phyloP scores from a whole-genome alignment of 2,329 filamentous ascomycete genomes.

The Aspergillus nomiae region DNA sequence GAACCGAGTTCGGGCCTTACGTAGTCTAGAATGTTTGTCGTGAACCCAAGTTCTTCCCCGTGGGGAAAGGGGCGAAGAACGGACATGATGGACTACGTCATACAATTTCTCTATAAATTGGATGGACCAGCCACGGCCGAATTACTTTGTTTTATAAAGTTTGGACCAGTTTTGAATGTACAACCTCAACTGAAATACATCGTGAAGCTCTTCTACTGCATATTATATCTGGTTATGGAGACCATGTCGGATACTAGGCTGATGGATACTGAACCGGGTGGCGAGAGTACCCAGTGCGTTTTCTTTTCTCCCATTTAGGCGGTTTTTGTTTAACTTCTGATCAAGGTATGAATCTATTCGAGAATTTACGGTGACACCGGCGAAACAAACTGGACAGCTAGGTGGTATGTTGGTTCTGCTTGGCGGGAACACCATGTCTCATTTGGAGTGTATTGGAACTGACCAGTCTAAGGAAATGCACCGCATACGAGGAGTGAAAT shows the following conservation, averaged over 20 bases:
- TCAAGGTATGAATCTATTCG: constrained; percentile 60
- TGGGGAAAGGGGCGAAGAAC: not conserved
- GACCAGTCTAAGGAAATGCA: constrained; percentile 22
- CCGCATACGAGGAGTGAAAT: constrained; percentile 38
- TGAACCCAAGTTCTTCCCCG: constrained; percentile 6
- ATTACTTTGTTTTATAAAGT: not conserved
- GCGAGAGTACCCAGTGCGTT: constrained; percentile 60
- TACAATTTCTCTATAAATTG: constrained; percentile 5
- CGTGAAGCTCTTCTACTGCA: not conserved
- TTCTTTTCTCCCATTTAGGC: not conserved
- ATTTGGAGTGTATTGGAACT: not conserved
- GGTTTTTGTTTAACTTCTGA: too few relatives aligned
- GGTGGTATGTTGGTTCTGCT: constrained; percentile 44
- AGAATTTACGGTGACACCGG: constrained; percentile 51
- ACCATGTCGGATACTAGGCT: constrained; percentile 54
- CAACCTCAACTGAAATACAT: not conserved
- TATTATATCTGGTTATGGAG: not conserved
- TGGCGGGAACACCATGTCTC: not conserved
- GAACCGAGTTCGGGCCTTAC: not conserved
- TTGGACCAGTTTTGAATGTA: not conserved
- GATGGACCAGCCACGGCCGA: not conserved
- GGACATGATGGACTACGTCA: constrained; percentile 13
- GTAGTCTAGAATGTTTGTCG: not conserved
- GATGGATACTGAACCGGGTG: constrained; percentile 62
- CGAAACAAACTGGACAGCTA: constrained; percentile 60